Percentiles rank a stretch among this genome's conserved stretches.
These are phyloP conservation scores for Haplosporangium sp. DNA, from an alignment of 371 early-diverging fungal species.

Conservation along the genomic window DNA sequence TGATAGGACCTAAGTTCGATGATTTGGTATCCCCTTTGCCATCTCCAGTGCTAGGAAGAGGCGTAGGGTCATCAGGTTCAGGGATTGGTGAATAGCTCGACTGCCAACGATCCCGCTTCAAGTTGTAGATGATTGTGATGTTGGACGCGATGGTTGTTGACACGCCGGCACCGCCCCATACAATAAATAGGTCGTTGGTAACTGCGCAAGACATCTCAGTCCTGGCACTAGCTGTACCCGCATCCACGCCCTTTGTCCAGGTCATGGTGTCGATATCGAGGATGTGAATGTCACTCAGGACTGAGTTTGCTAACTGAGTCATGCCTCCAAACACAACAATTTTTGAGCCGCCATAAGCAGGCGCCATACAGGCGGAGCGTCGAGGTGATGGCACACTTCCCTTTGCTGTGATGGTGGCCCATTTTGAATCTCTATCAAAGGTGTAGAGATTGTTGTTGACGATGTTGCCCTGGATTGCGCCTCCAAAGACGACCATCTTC, in stretches of 20 bases:
- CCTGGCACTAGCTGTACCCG: slow-evolving; percentile 14
- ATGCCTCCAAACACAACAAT: slow-evolving; percentile 31
- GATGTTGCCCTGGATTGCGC: slow-evolving; percentile 7
- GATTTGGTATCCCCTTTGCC: not conserved
- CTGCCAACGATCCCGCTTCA: slow-evolving; percentile 15
- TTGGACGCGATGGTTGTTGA: not conserved
- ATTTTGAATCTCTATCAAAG: not conserved
- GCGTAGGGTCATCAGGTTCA: not conserved
- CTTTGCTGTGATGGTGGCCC: not conserved
- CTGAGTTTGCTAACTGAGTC: slow-evolving; percentile 16
- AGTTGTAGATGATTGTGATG: slow-evolving; percentile 19
- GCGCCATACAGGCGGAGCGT: slow-evolving; percentile 18
- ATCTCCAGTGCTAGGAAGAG: not conserved
- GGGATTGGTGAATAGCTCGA: slow-evolving; percentile 10
- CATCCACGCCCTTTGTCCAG: slow-evolving; percentile 36
- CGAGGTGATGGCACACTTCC: slow-evolving; percentile 11
- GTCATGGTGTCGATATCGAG: slow-evolving; percentile 30
- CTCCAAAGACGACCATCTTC: slow-evolving; percentile 21
- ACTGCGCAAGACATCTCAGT: slow-evolving; percentile 32
- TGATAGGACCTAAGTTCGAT: slow-evolving; percentile 13
- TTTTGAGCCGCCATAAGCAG: slow-evolving; percentile 22
- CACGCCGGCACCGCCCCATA: slow-evolving; percentile 32
- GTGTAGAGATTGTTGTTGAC: slow-evolving; percentile 12
- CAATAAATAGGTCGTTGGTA: slow-evolving; percentile 26
- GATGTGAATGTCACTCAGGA: slow-evolving; percentile 26